Evolutionary conservation across 352 stramenopile species (phyloP).

Genomic region (Pythium phragmitis): DNA sequence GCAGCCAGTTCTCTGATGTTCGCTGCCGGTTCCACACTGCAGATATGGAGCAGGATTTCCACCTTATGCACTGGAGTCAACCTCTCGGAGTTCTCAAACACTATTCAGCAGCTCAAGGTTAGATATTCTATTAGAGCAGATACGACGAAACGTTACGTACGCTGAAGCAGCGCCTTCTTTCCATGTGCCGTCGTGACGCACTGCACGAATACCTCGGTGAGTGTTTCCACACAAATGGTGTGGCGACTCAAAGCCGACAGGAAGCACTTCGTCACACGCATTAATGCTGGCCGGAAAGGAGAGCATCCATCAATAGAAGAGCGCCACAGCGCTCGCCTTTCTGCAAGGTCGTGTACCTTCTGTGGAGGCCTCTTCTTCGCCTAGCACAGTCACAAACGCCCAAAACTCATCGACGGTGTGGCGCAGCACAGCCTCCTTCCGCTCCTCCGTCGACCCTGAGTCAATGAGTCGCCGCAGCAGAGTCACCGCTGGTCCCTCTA

Average conservation of each 20-base stretch:
- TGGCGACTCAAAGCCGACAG: neutral
- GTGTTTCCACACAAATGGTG: neutral
- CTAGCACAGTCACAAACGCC: constrained; percentile 13
- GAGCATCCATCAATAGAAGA: neutral
- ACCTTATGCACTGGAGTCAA: constrained; percentile 19
- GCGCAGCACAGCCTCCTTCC: constrained; percentile 16
- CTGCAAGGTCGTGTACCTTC: neutral
- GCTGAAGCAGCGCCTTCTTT: constrained; percentile 9
- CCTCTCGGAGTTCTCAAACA: constrained; percentile 5
- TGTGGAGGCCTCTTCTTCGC: neutral
- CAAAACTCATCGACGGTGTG: constrained; percentile 14
- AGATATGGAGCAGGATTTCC: constrained; percentile 8
- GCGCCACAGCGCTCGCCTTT: neutral
- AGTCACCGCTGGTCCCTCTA: neutral
- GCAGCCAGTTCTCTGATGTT: constrained; percentile 12
- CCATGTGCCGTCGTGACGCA: neutral
- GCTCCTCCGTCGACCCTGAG: neutral
- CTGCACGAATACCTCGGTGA: neutral
- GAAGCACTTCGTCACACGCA: constrained; percentile 15
- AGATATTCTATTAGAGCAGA: neutral
- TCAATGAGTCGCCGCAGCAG: constrained; percentile 17
- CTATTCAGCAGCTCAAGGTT: neutral
- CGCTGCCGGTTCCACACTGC: constrained; percentile 5
- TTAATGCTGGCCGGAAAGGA: constrained; percentile 2
- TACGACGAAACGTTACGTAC: constrained; percentile 1